Evolutionary conservation across 768 basidiomycete genomes (phyloP).

Genomic region (Pulveroboletus frians): DNA sequence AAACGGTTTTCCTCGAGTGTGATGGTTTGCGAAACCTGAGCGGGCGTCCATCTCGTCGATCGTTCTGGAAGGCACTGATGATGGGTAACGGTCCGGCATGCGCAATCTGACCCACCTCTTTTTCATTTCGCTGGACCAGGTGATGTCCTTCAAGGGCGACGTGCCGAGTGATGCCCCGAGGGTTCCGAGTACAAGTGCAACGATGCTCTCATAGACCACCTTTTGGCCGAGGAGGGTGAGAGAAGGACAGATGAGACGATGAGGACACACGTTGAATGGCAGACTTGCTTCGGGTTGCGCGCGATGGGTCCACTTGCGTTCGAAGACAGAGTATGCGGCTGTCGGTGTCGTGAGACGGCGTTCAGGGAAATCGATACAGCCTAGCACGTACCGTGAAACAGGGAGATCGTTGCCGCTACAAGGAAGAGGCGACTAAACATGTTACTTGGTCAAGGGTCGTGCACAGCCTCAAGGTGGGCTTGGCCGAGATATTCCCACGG

Average conservation of each 20-base stretch:
- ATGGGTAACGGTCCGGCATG: not conserved
- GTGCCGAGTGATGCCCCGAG: slow-evolving; percentile 69
- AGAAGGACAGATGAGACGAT: not conserved
- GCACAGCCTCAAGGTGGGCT: not conserved
- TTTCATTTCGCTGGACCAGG: slow-evolving; percentile 88
- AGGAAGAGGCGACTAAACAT: slow-evolving; percentile 50
- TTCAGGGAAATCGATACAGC: not conserved
- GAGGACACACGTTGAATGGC: slow-evolving; percentile 52
- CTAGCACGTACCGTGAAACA: slow-evolving; percentile 49
- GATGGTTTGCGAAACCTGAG: slow-evolving; percentile 55
- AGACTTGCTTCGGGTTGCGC: slow-evolving; percentile 52
- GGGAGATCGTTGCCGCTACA: slow-evolving; percentile 39
- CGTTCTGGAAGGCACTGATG: slow-evolving; percentile 38
- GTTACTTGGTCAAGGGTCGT: not conserved
- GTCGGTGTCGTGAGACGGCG: slow-evolving; percentile 1
- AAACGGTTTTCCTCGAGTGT: slow-evolving; percentile 47
- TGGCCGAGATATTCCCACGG: no score
- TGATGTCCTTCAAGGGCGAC: slow-evolving; percentile 70
- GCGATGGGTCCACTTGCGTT: slow-evolving; percentile 46
- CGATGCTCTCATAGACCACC: slow-evolving; percentile 63
- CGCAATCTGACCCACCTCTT: slow-evolving; percentile 50
- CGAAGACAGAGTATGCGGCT: slow-evolving; percentile 81
- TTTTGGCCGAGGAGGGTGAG: slow-evolving; percentile 24
- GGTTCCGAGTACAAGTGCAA: slow-evolving; percentile 62
- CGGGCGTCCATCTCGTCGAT: slow-evolving; percentile 76